These are phyloP conservation scores for Colletotrichum sp. DNA, from an alignment of 2,329 filamentous ascomycete species.

Conservation along the genomic window DNA sequence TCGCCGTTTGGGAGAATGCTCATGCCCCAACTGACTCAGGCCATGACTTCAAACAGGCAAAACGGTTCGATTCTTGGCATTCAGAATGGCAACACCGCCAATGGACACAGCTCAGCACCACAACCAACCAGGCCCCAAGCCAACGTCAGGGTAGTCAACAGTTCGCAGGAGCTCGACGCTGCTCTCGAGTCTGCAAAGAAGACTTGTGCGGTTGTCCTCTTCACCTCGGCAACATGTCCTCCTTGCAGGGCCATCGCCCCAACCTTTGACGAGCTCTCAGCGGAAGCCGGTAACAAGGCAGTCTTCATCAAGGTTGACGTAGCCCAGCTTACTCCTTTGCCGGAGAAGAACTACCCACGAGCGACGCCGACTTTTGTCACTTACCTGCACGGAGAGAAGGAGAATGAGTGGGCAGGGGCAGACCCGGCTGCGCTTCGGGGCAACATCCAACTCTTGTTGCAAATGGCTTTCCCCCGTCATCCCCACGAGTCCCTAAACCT, in stretches of 20 bases:
- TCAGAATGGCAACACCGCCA: constrained; percentile 30
- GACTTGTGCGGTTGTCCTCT: constrained; percentile 84
- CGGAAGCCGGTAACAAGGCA: constrained; percentile 70
- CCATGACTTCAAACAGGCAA: constrained; percentile 53
- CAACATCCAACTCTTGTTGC: constrained; percentile 75
- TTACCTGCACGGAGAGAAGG: constrained; percentile 76
- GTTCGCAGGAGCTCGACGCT: constrained; percentile 62
- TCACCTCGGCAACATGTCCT: constrained; percentile 85
- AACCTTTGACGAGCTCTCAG: constrained; percentile 79
- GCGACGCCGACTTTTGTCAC: constrained; percentile 91
- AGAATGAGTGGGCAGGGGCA: constrained; percentile 82
- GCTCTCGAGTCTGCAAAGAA: constrained; percentile 64
- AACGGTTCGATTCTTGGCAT: constrained; percentile 60
- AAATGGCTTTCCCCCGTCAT: constrained; percentile 78
- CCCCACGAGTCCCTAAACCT: constrained; percentile 75
- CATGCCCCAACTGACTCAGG: constrained; percentile 68
- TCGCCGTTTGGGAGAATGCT: constrained; percentile 91
- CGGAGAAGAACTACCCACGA: constrained; percentile 65
- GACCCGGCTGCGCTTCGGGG: constrained; percentile 70
- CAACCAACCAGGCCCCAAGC: constrained; percentile 28
- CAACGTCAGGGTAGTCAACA: constrained; percentile 66
- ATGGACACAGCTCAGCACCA: constrained; percentile 6
- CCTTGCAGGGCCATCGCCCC: constrained; percentile 88
- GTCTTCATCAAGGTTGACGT: constrained; percentile 86
- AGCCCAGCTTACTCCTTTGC: constrained; percentile 51